A percentile compares a stretch with the other conserved stretches of the same genome.
phyloP scores from a whole-genome alignment of 2,329 filamentous ascomycete genomes.

The Alternaria infectoria region DNA sequence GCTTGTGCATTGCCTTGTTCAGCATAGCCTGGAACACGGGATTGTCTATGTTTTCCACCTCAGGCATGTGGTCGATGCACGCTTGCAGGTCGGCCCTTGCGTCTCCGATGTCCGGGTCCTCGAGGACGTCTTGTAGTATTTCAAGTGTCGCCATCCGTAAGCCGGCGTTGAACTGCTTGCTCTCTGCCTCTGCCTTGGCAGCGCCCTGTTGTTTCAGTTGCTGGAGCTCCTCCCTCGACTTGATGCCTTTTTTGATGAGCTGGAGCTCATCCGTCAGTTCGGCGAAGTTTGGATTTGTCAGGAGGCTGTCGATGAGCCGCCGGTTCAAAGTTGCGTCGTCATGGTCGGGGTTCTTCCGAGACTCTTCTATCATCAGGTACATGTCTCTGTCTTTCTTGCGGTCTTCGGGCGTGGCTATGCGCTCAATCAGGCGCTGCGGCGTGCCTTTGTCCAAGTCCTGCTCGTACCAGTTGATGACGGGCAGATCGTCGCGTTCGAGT shows the following conservation, averaged over 20 bases:
- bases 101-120: slow-evolving; percentile 37
- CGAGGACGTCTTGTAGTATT: slow-evolving; percentile 31
- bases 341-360: slow-evolving; percentile 34
- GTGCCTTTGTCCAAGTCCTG: slow-evolving; percentile 33
- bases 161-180: slow-evolving; percentile 22
- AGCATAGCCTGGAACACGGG: slow-evolving; percentile 30
- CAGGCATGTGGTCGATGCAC: slow-evolving; percentile 31
- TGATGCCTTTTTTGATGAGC: slow-evolving; percentile 33
- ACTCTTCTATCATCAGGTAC: slow-evolving; percentile 32
- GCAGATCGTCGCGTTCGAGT: slow-evolving; percentile 29
- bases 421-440: slow-evolving; percentile 29
- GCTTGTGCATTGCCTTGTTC: slow-evolving; percentile 28
- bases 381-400: slow-evolving; percentile 29
- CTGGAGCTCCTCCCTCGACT: slow-evolving; percentile 23
- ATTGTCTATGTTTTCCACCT: slow-evolving; percentile 24
- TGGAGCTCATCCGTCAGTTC: slow-evolving; percentile 35
- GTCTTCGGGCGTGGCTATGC: slow-evolving; percentile 34
- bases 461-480: slow-evolving; percentile 38
- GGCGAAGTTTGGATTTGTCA: slow-evolving; percentile 38
- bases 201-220: slow-evolving; percentile 14
- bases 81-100: slow-evolving; percentile 29
- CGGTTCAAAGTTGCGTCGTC: slow-evolving; percentile 35
- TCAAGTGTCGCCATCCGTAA: slow-evolving; percentile 28
- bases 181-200: slow-evolving; percentile 19
- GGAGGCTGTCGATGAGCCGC: slow-evolving; percentile 36